Evolutionary conservation across 352 stramenopile genomes (phyloP).

Genomic region (Phytophthora sansomeana): DNA sequence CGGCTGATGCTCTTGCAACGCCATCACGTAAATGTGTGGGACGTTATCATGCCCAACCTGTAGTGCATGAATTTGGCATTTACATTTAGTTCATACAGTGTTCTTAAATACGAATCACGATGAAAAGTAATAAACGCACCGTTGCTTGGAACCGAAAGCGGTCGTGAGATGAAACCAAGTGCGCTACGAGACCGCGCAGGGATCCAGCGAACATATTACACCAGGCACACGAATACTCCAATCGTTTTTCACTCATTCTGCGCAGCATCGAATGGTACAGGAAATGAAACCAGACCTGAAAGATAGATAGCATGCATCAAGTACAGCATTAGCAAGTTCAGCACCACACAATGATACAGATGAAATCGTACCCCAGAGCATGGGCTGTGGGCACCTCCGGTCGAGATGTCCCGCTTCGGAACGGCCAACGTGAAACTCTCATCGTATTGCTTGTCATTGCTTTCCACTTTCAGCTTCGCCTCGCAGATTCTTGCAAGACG

Average conservation of each 20-base stretch:
- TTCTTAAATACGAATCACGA: neutral
- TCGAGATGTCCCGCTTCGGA: constrained; percentile 45
- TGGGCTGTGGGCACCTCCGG: constrained; percentile 16
- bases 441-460: constrained; percentile 26
- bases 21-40: constrained; percentile 87
- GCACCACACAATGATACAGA: neutral
- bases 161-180: constrained; percentile 82
- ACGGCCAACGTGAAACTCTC: constrained; percentile 45
- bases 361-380: constrained; percentile 40
- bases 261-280: constrained; percentile 85
- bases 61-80: neutral
- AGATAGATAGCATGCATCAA: constrained; percentile 3
- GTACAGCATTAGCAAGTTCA: neutral
- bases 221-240: constrained; percentile 83
- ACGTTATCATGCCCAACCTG: constrained; percentile 82
- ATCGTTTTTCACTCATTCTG: constrained; percentile 84
- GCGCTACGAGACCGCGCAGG: constrained; percentile 71
- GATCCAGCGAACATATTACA: constrained; percentile 86
- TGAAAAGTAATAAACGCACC: constrained; percentile 32
- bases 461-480: constrained; percentile 43
- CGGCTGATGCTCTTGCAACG: constrained; percentile 39
- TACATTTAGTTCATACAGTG: constrained; percentile 1
- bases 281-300: constrained; percentile 88
- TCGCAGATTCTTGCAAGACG: constrained; percentile 50
- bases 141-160: constrained; percentile 83